Evolutionary conservation across 768 basidiomycete species (phyloP), one percentile per base, ranked within the genome.

Genomic region (Suillus sp.): DNA sequence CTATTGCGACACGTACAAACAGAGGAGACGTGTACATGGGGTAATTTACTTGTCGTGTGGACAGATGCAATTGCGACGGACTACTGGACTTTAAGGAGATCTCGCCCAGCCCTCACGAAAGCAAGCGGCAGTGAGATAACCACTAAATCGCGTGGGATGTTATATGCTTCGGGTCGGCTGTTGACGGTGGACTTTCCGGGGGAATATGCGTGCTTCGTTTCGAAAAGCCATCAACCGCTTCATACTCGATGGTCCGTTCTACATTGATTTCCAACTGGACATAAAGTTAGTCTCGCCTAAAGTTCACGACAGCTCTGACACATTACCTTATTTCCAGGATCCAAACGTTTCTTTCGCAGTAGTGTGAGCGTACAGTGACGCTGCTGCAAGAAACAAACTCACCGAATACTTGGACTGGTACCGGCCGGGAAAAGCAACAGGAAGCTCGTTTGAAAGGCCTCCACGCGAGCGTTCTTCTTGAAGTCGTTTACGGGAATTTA

Each of bases 401-500:
- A 57, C 56, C 1, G 25, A 40, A 27, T 38, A 57, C 25, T 38
- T 57, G 37, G 37, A 13, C 64, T 62, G 66, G 30, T 61, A 64
- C 5, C 69, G 71, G 18, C 71, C 66, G 5, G 70, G 74, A 30
- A 71, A 59, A 30, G 72, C 69, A 1, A 57, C 64, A 25, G 71
- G 71, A 32, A 75, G 62, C 7, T 75, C 74, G 18, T 68, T 69
- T 14, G 74, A 74, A 47, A 70, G 65, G 16, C 60, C 67, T 43
- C 74, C 70, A 27, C 68, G 71, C 22, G 63, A 18, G 16, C 73
- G 73, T 59, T 73, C 70, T 43, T 71, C 58, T 60, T 71, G 73
- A n/a, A 79, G 70, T 34, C 70, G 66, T 59, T 74, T 75, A 22
- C 78, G 75, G 7, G 77, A 70, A 61, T 80, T 80, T 53, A 80